Conservation (phyloP, 2,329 filamentous ascomycete species). For the Hypoxylon rubiginosum region DNA sequence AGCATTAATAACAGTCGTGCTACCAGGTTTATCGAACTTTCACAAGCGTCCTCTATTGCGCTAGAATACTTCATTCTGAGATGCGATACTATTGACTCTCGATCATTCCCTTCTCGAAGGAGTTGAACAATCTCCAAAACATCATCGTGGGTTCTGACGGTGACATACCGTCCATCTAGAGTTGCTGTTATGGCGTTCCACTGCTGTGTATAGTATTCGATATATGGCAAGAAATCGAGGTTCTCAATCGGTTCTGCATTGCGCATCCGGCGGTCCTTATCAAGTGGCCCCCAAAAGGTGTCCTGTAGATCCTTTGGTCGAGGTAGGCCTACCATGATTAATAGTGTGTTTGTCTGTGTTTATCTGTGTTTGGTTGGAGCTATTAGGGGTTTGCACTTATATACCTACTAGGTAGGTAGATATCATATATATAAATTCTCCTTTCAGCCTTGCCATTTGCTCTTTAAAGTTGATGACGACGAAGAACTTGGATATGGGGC, state of each 20-base stretch:
- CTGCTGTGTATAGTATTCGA: not conserved
- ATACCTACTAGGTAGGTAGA: too few relatives aligned
- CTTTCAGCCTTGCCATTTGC: too few relatives aligned
- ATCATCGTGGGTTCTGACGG: not conserved
- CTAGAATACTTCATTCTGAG: not conserved
- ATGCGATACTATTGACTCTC: not conserved
- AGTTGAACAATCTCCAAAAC: not conserved
- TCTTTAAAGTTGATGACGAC: too few relatives aligned
- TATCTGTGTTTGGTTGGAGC: too few relatives aligned
- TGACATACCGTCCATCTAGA: not conserved
- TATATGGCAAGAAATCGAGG: not conserved
- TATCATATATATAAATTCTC: too few relatives aligned
- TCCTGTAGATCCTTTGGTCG: not conserved
- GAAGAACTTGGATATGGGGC: too few relatives aligned
- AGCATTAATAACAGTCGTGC: not conserved
- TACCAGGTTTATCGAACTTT: not conserved
- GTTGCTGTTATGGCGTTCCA: not conserved
- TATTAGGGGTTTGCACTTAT: too few relatives aligned
- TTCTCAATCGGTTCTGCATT: not conserved
- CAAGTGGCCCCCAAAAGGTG: not conserved
- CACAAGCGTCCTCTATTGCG: not conserved
- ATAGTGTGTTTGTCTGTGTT: too few relatives aligned
- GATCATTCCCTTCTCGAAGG: not conserved
- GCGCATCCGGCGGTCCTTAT: not conserved
- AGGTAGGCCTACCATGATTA: too few relatives aligned